These are phyloP conservation scores for Globisporangium parvum DNA, from an alignment of 352 stramenopile species.

Conservation along the genomic window DNA sequence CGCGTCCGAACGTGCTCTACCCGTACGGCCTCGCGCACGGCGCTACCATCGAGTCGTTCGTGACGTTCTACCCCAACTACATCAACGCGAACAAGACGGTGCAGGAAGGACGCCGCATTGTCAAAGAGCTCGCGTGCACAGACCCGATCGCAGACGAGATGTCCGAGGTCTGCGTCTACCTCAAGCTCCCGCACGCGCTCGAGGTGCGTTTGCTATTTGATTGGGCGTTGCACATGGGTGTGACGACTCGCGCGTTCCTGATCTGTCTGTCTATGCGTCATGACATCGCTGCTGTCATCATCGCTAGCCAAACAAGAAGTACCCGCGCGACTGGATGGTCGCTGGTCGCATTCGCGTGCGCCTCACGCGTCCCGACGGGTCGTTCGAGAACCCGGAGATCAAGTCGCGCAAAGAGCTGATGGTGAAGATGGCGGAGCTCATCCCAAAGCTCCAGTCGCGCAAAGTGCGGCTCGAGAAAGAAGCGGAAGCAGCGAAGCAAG, in stretches of 20 bases:
- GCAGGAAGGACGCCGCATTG: constrained; percentile 67
- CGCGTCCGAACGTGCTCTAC: constrained; percentile 64
- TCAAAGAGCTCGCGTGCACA: constrained; percentile 59
- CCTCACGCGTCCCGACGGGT: constrained; percentile 52
- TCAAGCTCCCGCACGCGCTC: constrained; percentile 75
- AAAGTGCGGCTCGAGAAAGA: constrained; percentile 73
- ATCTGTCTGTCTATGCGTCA: not conserved
- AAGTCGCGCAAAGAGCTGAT: constrained; percentile 46
- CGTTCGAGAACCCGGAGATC: constrained; percentile 62
- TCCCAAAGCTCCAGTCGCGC: constrained; percentile 78
- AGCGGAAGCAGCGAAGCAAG: constrained; percentile 48
- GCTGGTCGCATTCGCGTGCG: constrained; percentile 69
- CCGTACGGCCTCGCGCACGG: constrained; percentile 55
- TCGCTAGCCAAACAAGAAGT: constrained; percentile 62
- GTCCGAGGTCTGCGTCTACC: constrained; percentile 78
- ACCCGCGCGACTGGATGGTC: constrained; percentile 71
- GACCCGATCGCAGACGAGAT: constrained; percentile 73
- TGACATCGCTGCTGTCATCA: not conserved
- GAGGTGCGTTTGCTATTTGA: constrained; percentile 29
- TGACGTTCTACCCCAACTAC: constrained; percentile 86
- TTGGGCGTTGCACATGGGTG: not conserved
- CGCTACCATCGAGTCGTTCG: constrained; percentile 45
- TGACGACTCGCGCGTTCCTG: not conserved
- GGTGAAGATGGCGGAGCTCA: constrained; percentile 84
- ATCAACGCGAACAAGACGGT: constrained; percentile 83